Base-by-base conservation (phyloP, 2,329 filamentous ascomycete genomes). In the Colletotrichum tamarilloi region DNA sequence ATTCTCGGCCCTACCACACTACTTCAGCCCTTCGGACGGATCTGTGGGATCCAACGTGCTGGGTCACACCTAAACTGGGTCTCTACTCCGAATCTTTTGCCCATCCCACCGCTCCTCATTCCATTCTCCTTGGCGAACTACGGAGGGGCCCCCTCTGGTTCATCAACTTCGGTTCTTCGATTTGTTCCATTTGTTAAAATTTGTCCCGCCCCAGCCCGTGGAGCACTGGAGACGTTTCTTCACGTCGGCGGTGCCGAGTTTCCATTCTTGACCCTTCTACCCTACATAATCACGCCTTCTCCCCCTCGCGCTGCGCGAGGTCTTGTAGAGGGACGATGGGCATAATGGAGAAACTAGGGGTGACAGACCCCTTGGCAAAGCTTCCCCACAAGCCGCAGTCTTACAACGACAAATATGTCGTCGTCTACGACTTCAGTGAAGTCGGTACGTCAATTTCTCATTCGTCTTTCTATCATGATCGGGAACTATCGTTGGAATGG, bases 341-440 rank as follows among this genome's bases (percentile, higher is more conserved):
- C 70, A 73, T 73, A 28, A 70, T 73, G 70, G 60, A 73, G 67
- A 73, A 66, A 46, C 46, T 73, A 49, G 70, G 70, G 70, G 70
- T 70, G 67, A 57, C 46, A 26, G 60, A 73, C 60, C 70, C 70
- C 55, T 65, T 73, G 8, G 42, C n/a, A 38, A 58, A 68, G 19
- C 62, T 70, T 63, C 70, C 70, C 60, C 67, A 49, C 60, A 70
- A 30, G 16, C 60, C 70, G 55, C 70, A 75, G 68, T 72, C 57
- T 35, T 77, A 73, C 76, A 81, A 84, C 65, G 82, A 84, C 76
- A 84, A 84, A 73, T 85, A 85, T 76, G 83, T 84, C 74, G 78
- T 85, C 24, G 68, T 79, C 46, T 85, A 83, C 55, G 82, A 84
- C 69, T 85, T 84, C 58, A 76, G 74, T 8, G 76, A 79, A 22